Conservation (phyloP, 1,139 yeast species). For the Scheffersomyces quercinus region DNA sequence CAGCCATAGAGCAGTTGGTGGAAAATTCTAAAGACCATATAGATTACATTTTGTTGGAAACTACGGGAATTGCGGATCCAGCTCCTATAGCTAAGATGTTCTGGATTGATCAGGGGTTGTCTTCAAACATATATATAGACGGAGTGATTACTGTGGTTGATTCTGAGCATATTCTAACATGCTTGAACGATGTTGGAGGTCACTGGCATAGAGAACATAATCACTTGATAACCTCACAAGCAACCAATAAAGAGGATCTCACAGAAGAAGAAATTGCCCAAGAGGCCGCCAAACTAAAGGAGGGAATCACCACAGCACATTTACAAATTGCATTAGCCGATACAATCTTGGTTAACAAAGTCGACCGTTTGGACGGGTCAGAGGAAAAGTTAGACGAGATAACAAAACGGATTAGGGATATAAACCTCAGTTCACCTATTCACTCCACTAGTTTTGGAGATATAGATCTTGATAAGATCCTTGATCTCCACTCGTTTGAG, state of each 20-base stretch:
- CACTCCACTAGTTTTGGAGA: slow-evolving; percentile 72
- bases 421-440: slow-evolving; percentile 71
- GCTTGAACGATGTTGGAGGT: slow-evolving; percentile 72
- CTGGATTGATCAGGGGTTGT: slow-evolving; percentile 91
- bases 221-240: slow-evolving; percentile 25
- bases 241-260: slow-evolving; percentile 20
- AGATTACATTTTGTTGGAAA: slow-evolving; percentile 87
- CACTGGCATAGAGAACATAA: slow-evolving; percentile 55
- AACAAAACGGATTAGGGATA: slow-evolving; percentile 44
- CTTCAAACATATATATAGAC: slow-evolving; percentile 83
- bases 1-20: slow-evolving; percentile 88
- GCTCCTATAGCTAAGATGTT: slow-evolving; percentile 96
- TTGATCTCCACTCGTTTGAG: slow-evolving; percentile 83
- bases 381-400: slow-evolving; percentile 22
- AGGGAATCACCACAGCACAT: slow-evolving; percentile 79
- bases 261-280: slow-evolving; percentile 35
- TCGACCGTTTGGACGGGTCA: slow-evolving; percentile 46
- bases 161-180: slow-evolving; percentile 62
- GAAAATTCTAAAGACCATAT: slow-evolving; percentile 70
- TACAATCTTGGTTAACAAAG: slow-evolving; percentile 72
- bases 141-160: slow-evolving; percentile 94
- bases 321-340: slow-evolving; percentile 91
- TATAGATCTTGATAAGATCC: slow-evolving; percentile 55
- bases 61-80: slow-evolving; percentile 98
- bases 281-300: slow-evolving; percentile 30